phyloP scores from a whole-genome alignment of 116 monocot genomes.

The Iris pallida region DNA sequence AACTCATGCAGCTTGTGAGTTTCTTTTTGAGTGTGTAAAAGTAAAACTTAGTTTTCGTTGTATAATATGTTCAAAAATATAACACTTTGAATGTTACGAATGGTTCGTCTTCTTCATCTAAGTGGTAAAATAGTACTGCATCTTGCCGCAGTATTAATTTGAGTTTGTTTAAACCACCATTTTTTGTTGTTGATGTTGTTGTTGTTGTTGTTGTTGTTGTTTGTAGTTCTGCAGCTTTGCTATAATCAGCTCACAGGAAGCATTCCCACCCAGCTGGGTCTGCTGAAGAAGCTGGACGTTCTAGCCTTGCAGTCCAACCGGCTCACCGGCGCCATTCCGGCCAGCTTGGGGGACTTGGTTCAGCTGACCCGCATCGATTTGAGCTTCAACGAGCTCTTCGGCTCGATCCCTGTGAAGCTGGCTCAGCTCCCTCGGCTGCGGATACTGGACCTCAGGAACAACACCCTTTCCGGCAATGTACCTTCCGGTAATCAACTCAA shows the following conservation, averaged over 20 bases:
- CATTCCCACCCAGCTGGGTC: conserved; percentile 44
- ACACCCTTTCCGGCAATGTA: conserved; percentile 49
- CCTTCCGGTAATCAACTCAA: conserved; percentile 30
- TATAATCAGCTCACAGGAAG: conserved; percentile 56
- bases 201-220: neutral
- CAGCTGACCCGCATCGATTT: conserved; percentile 43
- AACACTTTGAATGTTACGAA: no score
- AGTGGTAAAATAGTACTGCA: neutral
- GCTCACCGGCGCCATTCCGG: conserved; percentile 63
- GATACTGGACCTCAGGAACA: conserved; percentile 50
- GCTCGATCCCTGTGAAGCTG: conserved; percentile 52
- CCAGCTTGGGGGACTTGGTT: conserved; percentile 45
- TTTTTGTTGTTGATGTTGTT: neutral
- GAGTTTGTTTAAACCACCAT: neutral
- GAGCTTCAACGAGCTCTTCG: conserved; percentile 63
- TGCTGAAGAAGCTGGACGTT: conserved; percentile 40
- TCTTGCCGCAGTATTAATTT: neutral
- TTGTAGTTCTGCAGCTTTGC: conserved; percentile 47
- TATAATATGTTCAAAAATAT: neutral
- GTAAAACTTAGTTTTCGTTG: neutral
- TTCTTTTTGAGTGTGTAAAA: neutral
- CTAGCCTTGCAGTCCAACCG: conserved; percentile 51
- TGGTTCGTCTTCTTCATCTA: neutral
- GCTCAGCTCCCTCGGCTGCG: conserved; percentile 35
- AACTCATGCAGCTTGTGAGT: no score